Evolutionary conservation across 106 monocot species (phyloP).

Genomic region (Dendrobium huoshanense): DNA sequence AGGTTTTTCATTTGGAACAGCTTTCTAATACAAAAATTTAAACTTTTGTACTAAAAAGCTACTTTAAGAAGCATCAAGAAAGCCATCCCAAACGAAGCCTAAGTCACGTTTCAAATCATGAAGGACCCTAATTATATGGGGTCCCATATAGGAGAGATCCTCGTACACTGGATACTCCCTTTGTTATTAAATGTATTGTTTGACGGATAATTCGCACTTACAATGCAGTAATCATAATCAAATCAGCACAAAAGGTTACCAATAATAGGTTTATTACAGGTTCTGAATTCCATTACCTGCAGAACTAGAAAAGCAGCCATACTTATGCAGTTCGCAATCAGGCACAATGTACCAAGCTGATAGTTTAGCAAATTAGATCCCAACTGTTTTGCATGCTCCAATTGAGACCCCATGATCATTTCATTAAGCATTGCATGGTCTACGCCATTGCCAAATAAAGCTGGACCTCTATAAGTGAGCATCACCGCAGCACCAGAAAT

Average conservation of each 20-base stretch:
- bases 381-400: background rate
- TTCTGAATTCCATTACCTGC: slow-evolving; percentile 45
- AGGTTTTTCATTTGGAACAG: too few species aligned
- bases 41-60: too few species aligned
- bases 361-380: slow-evolving; percentile 3
- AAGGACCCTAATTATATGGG: too few species aligned
- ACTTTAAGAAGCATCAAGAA: too few species aligned
- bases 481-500: slow-evolving; percentile 65
- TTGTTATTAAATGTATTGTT: background rate
- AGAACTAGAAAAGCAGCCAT: slow-evolving; percentile 84
- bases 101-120: background rate
- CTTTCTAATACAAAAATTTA: too few species aligned
- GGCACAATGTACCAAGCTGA: slow-evolving; percentile 56
- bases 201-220: background rate
- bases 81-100: too few species aligned
- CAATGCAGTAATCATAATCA: background rate
- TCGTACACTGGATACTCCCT: background rate
- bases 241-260: background rate
- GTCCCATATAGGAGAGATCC: too few species aligned
- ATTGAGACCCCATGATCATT: background rate
- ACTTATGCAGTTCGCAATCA: slow-evolving; percentile 79
- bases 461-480: slow-evolving; percentile 70
- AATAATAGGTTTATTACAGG: background rate
- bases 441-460: slow-evolving; percentile 31
- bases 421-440: background rate